Conservation (phyloP, 2,329 filamentous ascomycete species). For the Chalaropsis thielavioides region DNA sequence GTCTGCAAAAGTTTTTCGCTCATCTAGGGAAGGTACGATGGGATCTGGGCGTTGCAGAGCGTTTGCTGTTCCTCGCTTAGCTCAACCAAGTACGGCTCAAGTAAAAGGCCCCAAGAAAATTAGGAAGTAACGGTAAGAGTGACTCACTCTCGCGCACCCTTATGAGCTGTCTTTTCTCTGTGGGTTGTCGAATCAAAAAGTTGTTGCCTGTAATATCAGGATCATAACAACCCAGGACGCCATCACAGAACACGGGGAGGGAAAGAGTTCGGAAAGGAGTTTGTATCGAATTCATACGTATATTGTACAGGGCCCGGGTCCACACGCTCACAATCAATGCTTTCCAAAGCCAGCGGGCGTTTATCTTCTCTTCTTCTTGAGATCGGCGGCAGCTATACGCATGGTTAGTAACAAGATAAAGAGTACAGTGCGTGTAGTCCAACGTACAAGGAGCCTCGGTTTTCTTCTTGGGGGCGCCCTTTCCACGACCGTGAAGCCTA, state of each 20-base stretch:
- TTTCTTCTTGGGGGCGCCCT: constrained; percentile 84
- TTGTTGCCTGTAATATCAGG: not conserved
- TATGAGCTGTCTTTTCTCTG: not conserved
- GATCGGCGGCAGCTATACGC: constrained; percentile 14
- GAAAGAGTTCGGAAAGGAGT: not conserved
- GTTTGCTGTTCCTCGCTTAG: not conserved
- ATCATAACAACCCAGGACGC: not conserved
- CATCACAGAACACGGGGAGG: not conserved
- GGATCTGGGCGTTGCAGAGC: not conserved
- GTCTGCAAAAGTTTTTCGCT: constrained; percentile 1
- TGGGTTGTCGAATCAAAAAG: not conserved
- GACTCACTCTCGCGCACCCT: not conserved
- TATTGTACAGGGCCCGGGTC: not conserved
- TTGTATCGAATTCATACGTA: not conserved
- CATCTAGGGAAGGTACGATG: not conserved
- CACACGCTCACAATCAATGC: constrained; percentile 10
- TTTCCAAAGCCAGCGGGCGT: constrained; percentile 12
- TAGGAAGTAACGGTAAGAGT: not conserved
- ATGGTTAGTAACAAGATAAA: constrained; percentile 5
- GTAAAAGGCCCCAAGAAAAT: not conserved
- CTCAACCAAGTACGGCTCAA: not conserved
- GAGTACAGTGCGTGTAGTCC: not conserved
- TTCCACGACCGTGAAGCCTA: constrained; percentile 58
- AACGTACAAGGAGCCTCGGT: constrained; percentile 34
- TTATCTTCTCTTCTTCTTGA: constrained; percentile 21